Base-by-base conservation (phyloP, 1,284 basidiomycete species). In the Schizophyllum amplum region DNA sequence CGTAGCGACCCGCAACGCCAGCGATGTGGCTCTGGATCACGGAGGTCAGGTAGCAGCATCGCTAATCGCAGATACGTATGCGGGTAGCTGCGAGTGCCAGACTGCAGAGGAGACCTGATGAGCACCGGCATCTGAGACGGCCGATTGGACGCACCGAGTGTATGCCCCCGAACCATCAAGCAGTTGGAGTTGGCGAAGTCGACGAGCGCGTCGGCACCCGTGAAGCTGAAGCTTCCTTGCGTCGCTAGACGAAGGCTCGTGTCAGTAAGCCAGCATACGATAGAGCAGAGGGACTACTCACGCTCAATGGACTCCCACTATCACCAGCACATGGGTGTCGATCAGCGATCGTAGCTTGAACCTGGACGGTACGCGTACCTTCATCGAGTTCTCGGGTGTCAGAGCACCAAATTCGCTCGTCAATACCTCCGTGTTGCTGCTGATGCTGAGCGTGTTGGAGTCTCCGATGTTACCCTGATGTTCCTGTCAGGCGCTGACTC, bases 151-250 rank as follows among this genome's bases (percentile, higher is more conserved):
- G 24, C 57, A 72, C 71, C 70, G 24, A 79, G 67, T 9, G 77
- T 79, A 64, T 79, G 76, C 6, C 76, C 78, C 59, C 78, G 75
- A 56, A 79, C 70, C 58, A 74, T 58, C 63, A 77, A 75, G 42
- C 72, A 71, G 62, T 79, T 76, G 48, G 71, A 68, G 7, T 68
- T 67, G 21, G 78, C 78, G 67, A 74, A 78, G 1, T 33, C 51
- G 7, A 56, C 55, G n/a, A 56, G 55, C 1, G 55, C 55, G 22
- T 56, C 55, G n/a, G 55, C 25, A 17, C 52, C 52, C 0, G 51
- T 52, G 51, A 56, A 56, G n/a, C 42, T 52, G 42, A 56, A 56
- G 13, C 17, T 9, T 3, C 33, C 33, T 17, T 42, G 33, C 33
- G 33, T 42, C 13, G 33, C 33, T 33, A 13, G 27, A 33, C 13